Evolutionary conservation across 352 stramenopile genomes (phyloP).

Genomic region (Phytophthora sp.): DNA sequence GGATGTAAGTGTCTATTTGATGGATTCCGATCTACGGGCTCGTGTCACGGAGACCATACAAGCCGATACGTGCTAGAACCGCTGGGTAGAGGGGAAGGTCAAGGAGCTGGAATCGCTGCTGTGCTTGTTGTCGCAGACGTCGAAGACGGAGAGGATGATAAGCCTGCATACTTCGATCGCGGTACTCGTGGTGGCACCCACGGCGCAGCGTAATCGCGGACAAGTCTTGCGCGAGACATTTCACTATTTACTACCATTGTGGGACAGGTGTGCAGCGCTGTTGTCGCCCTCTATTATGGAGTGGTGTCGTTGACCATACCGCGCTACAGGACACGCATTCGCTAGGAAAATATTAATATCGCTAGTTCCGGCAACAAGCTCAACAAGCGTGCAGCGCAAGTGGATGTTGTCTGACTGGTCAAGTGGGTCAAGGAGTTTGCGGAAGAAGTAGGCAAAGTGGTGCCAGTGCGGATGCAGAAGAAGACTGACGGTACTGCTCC

Average conservation of each 20-base stretch:
- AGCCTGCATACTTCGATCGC: neutral
- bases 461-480: conserved; percentile 13
- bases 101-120: neutral
- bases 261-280: conserved; percentile 2
- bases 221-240: neutral
- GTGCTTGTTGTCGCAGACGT: neutral
- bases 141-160: neutral
- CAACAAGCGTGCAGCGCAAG: conserved; percentile 12
- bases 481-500: neutral
- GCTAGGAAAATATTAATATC: neutral
- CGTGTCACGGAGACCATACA: neutral
- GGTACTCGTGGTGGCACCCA: too few species aligned
- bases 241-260: conserved; percentile 10
- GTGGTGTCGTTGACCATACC: conserved; percentile 2
- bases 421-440: neutral
- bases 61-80: neutral
- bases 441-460: conserved; percentile 8
- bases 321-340: conserved; percentile 11
- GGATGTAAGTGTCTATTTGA: neutral
- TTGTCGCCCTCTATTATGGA: conserved; percentile 4
- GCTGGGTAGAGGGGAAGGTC: neutral
- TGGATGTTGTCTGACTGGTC: conserved; percentile 1
- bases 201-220: too few species aligned
- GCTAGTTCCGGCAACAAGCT: conserved; percentile 1
- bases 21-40: neutral